Conservation (phyloP, 257 asterid genomes). For the Forsythia viridissima region DNA sequence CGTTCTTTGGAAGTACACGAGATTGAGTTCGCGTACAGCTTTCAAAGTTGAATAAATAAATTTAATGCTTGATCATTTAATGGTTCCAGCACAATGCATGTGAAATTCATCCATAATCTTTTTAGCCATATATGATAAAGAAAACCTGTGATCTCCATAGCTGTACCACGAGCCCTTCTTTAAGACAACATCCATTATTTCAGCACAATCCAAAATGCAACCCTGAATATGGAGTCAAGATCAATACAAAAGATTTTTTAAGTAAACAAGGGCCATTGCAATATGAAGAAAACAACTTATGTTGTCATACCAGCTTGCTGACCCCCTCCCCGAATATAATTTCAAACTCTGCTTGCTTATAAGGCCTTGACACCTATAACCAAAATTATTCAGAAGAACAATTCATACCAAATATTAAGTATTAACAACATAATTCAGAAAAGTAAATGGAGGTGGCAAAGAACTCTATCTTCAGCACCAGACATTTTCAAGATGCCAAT, state of each 20-base stretch:
- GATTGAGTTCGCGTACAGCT: too few relatives aligned
- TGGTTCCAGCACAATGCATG: conserved; percentile 6
- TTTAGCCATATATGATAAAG: neutral
- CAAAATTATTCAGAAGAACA: conserved; percentile 21
- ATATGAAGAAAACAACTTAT: conserved; percentile 7
- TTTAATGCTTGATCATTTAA: conserved; percentile 7
- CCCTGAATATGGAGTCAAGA: conserved; percentile 55
- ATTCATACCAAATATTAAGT: conserved; percentile 11
- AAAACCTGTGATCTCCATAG: conserved; percentile 88
- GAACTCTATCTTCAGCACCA: conserved; percentile 11
- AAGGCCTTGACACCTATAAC: conserved; percentile 92
- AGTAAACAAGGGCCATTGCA: conserved; percentile 13
- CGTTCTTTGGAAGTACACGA: neutral
- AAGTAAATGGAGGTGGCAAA: neutral
- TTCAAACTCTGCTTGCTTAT: conserved; percentile 98
- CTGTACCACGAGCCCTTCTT: conserved; percentile 98
- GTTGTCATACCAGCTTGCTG: conserved; percentile 68
- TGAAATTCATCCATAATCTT: neutral
- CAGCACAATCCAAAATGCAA: conserved; percentile 93
- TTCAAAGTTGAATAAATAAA: neutral
- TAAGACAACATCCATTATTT: conserved; percentile 66
- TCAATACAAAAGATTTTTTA: conserved; percentile 13
- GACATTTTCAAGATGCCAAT: conserved; percentile 8
- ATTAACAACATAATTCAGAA: conserved; percentile 13
- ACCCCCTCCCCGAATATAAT: conserved; percentile 97